Evolutionary conservation across 345 rosid genomes (phyloP), one percentile per base, ranked within the genome.

Genomic region (Populus euphratica): DNA sequence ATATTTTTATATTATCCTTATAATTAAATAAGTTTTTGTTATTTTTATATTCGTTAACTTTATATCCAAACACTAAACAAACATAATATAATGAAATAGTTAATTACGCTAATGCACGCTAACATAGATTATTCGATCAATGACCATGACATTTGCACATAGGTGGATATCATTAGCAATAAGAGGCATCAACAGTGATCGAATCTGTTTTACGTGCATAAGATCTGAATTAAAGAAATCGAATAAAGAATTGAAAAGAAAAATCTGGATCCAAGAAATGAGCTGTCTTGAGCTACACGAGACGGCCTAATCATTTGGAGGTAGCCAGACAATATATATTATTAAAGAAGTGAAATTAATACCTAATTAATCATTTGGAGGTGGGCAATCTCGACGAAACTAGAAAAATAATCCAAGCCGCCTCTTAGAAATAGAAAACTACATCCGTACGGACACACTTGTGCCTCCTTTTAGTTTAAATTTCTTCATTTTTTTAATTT

Each of bases 161-260:
- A 78, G 81, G 73, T 72, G 81, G 81, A 73, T 39, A 52, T 67
- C 77, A 72, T 52, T 54, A 52, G 35, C 66, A 31, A 3, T 14
- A n/a, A 0, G 11, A 27, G 11, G 4, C 64, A 56, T n/a, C 23
- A 18, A 7, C 27, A 64, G 29, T 11, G 5, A 44, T 17, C n/a
- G 9, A 54, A 38, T 64, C 23, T 54, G 52, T 10, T 25, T 36
- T 21, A 69, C 29, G 69, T 39, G 68, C 38, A 10, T 23, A 36
- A 3, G 8, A 76, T 54, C 38, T 50, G 43, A 23, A 18, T 31
- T 14, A 18, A 56, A 36, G 20, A 20, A 47, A 14, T 1, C 23
- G 33, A 49, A n/a, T 2, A 5, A 20, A 29, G 0, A 29, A 50
- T 5, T n/a, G 14, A 13, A 21, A 12, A 20, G 8, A 75, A 65